Evolutionary conservation across 768 basidiomycete genomes (phyloP).

Genomic region (Gloeostereum incarnatum): DNA sequence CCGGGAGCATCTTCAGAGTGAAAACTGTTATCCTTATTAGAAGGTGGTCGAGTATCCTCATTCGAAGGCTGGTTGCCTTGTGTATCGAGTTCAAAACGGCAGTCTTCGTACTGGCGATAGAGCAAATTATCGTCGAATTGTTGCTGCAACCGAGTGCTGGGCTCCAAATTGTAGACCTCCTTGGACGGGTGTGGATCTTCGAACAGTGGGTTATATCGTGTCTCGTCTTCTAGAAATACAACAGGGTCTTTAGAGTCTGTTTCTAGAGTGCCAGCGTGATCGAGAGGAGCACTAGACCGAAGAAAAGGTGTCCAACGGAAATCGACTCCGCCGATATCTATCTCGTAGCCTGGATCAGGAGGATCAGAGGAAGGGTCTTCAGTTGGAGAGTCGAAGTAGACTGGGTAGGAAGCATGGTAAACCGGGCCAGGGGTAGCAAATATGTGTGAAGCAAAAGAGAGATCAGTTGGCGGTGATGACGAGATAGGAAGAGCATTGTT

Average conservation of each 20-base stretch:
- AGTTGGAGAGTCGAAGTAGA: conserved; percentile 44
- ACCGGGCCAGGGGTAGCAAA: conserved; percentile 45
- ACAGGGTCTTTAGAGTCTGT: background rate
- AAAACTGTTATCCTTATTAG: too few relatives aligned
- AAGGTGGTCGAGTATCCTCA: background rate
- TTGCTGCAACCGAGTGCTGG: background rate
- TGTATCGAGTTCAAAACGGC: background rate
- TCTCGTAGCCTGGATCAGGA: conserved; percentile 21
- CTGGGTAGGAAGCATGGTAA: conserved; percentile 19
- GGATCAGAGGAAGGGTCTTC: conserved; percentile 38
- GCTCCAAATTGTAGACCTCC: background rate
- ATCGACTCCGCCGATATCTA: conserved; percentile 32
- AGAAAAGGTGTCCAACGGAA: conserved; percentile 52
- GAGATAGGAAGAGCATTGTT: too few relatives aligned
- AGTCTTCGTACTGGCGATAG: background rate
- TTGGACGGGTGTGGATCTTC: background rate
- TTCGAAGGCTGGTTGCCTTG: background rate
- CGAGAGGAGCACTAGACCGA: conserved; percentile 12
- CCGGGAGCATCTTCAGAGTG: too few relatives aligned
- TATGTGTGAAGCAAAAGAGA: too few relatives aligned
- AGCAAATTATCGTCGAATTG: background rate
- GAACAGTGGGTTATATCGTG: too few relatives aligned
- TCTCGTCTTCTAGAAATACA: background rate
- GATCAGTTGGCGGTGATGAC: too few relatives aligned
- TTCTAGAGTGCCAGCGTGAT: background rate